Evolutionary conservation across 192 early-diverging fungal genomes (phyloP).

Genomic region (Umbelopsis sp.): DNA sequence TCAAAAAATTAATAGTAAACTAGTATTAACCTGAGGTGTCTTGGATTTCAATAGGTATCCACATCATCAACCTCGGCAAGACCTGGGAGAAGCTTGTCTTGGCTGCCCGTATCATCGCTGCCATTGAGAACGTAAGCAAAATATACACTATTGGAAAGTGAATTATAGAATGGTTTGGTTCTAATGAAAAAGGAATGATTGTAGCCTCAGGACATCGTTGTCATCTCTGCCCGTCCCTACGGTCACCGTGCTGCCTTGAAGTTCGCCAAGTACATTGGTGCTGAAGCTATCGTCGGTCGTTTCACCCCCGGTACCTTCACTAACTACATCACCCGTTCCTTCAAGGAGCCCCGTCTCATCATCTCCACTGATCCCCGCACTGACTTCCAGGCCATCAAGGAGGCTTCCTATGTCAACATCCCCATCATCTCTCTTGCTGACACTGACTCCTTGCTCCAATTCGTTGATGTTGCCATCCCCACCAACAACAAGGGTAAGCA

Average conservation of each 20-base stretch:
- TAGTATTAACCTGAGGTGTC: neutral
- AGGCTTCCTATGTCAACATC: slow-evolving; percentile 99
- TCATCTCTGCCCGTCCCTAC: slow-evolving; percentile 93
- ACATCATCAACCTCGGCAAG: slow-evolving; percentile 99
- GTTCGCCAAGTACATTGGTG: slow-evolving; percentile 97
- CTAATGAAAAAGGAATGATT: neutral
- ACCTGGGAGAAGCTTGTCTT: slow-evolving; percentile 99
- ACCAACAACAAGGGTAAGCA: slow-evolving; percentile 99
- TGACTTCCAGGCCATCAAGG: slow-evolving; percentile 97
- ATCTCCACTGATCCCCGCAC: slow-evolving; percentile 96
- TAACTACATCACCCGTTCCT: slow-evolving; percentile 99
- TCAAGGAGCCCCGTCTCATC: slow-evolving; percentile 98
- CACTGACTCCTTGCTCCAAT: slow-evolving; percentile 92
- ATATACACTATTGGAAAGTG: neutral
- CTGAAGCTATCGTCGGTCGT: slow-evolving; percentile 97
- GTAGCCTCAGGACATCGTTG: slow-evolving; percentile 85
- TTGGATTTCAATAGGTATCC: slow-evolving; percentile 61
- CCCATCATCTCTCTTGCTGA: slow-evolving; percentile 98
- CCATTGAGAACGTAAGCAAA: slow-evolving; percentile 83
- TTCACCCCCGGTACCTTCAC: slow-evolving; percentile 99
- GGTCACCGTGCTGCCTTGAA: slow-evolving; percentile 98
- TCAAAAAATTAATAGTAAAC: neutral
- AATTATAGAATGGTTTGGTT: neutral
- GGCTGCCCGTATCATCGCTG: slow-evolving; percentile 96
- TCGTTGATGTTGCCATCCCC: slow-evolving; percentile 98